These are phyloP conservation scores for Colletotrichum destructivum DNA, from an alignment of 2,329 filamentous ascomycete genomes.

Conservation along the genomic window DNA sequence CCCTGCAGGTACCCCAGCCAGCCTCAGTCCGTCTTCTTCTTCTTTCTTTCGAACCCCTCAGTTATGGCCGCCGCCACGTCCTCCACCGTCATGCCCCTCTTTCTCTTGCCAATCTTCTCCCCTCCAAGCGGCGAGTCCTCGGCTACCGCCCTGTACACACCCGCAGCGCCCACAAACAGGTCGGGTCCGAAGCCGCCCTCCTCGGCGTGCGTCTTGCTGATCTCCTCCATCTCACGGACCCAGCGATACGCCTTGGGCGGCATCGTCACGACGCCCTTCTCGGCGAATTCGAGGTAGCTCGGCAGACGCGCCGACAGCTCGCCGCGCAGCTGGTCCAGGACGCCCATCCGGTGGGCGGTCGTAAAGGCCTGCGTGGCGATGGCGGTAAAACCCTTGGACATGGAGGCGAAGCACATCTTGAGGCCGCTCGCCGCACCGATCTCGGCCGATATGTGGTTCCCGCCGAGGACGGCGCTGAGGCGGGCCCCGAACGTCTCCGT, in stretches of 20 bases:
- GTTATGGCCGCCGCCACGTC: constrained; percentile 68
- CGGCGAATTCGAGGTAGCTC: constrained; percentile 59
- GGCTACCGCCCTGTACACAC: constrained; percentile 73
- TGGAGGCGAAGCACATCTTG: constrained; percentile 77
- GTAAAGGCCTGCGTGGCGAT: constrained; percentile 80
- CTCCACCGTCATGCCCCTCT: constrained; percentile 69
- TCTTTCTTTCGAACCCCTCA: constrained; percentile 64
- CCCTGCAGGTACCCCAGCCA: no score
- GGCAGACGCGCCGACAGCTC: constrained; percentile 70
- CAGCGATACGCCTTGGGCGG: constrained; percentile 84
- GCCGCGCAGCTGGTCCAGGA: constrained; percentile 70
- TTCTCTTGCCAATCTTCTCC: constrained; percentile 71
- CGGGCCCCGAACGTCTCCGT: constrained; percentile 52
- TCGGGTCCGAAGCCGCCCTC: constrained; percentile 74
- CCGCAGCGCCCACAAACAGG: constrained; percentile 73
- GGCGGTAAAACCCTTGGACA: constrained; percentile 77
- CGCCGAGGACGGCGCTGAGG: constrained; percentile 62
- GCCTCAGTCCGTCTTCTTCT: constrained; percentile 52
- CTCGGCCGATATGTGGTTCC: constrained; percentile 62
- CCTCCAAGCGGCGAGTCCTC: constrained; percentile 72
- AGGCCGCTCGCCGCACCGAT: constrained; percentile 72
- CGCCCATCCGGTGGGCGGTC: constrained; percentile 75
- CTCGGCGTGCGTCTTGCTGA: constrained; percentile 74
- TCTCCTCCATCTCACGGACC: constrained; percentile 85
- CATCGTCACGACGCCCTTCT: constrained; percentile 71